Evolutionary conservation across 257 asterid species (phyloP), one percentile per base, ranked within the genome.

Genomic region (Capsicum pubescens): DNA sequence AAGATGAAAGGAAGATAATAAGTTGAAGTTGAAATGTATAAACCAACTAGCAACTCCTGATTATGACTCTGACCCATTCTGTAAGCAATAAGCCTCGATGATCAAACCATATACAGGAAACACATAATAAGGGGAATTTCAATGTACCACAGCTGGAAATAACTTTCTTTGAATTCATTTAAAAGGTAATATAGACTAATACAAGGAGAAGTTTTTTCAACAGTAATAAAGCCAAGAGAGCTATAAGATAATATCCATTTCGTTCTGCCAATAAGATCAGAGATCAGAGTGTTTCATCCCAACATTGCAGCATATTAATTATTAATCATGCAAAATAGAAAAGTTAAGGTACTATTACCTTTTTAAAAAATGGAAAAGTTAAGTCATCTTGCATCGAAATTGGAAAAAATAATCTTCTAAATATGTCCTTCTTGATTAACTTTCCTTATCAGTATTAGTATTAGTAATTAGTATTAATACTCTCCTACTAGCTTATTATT

Each of bases 11-110:
- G 78, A 69, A 26, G 78, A 69, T 21, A 39, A 9, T 32, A 69
- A 9, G 15, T 69, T 54, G 78, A 69, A 19, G 78, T 39, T 69
- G 78, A 36, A 69, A 55, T 69, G 39, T 54, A 16, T 69, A 39
- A 39, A 69, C 54, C 78, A 17, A 39, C 9, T 69, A 69, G 52
- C 78, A 39, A 69, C 55, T 69, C 48, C 32, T 39, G 54, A 39
- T 69, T 16, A 69, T 69, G 55, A 69, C 77, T 69, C 78, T 39
- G 32, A 69, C 55, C 15, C 68, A 61, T 61, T 69, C 26, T 39
- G 55, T 69, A 39, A 69, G 78, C 78, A 69, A 69, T 69, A 69
- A 39, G 32, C 21, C 78, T 69, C 32, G 1, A 69, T 6, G 32
- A 69, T 39, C 32, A 39, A 21, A 8, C 4, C 78, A 69, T 39